Conservation (phyloP, 1,284 basidiomycete genomes). For the Heliocybe sulcata region DNA sequence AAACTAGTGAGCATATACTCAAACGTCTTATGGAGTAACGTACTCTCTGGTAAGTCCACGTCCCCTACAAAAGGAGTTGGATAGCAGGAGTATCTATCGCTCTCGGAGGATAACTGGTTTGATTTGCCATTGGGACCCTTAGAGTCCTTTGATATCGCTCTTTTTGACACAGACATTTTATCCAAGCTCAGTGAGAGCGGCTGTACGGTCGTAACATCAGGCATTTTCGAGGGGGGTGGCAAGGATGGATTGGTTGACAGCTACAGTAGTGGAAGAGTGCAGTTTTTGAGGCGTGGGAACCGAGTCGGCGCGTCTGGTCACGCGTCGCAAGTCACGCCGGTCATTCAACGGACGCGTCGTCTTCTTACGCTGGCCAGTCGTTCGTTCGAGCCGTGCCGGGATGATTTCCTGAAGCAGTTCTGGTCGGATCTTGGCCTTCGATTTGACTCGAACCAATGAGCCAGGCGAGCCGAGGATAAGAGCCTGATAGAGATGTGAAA, state of each 20-base stretch:
- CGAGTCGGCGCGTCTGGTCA: not conserved
- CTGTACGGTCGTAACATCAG: too few relatives aligned
- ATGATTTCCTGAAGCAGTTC: not conserved
- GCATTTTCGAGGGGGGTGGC: too few relatives aligned
- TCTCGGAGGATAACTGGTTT: not conserved
- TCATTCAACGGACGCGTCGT: not conserved
- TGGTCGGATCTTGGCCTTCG: not conserved
- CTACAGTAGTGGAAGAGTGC: too few relatives aligned
- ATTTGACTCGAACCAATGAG: not conserved
- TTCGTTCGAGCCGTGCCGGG: too few relatives aligned
- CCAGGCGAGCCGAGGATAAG: not conserved
- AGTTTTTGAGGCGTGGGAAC: not conserved
- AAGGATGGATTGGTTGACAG: too few relatives aligned
- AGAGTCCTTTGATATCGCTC: too few relatives aligned
- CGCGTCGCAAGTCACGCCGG: not conserved
- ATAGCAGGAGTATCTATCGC: not conserved
- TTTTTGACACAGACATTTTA: too few relatives aligned
- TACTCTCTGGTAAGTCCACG: conserved; percentile 17
- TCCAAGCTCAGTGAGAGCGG: too few relatives aligned
- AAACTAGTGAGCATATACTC: not conserved
- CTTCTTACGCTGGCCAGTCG: too few relatives aligned
- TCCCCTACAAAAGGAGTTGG: conserved; percentile 16
- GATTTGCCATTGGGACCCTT: not conserved
- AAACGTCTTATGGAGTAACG: not conserved
- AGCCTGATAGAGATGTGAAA: not conserved